phyloP scores from a whole-genome alignment of 108 stramenopile genomes.

The Pseudonitzschia pungens region DNA sequence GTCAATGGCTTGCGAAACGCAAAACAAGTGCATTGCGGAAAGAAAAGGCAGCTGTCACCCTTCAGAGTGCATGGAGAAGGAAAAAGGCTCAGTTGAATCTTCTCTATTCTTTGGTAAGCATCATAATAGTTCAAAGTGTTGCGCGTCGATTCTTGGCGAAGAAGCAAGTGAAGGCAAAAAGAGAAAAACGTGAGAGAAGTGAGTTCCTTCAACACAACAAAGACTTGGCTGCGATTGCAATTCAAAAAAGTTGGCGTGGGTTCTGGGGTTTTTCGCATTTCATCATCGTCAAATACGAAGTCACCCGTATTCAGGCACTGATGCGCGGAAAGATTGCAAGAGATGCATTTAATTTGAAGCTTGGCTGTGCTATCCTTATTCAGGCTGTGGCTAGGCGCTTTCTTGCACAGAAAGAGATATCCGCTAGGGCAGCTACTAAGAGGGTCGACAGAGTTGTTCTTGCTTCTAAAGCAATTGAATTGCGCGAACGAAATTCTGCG shows the following conservation, averaged over 20 bases:
- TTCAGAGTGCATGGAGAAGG: conserved; percentile 53
- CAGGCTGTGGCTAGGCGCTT: conserved; percentile 61
- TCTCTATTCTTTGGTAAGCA: conserved; percentile 57
- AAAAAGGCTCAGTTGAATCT: conserved; percentile 51
- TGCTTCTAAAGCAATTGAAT: conserved; percentile 32
- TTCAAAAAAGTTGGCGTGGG: conserved; percentile 70
- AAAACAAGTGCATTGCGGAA: conserved; percentile 23
- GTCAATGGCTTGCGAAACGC: conserved; percentile 46
- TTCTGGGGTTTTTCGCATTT: conserved; percentile 69
- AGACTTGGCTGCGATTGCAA: conserved; percentile 48
- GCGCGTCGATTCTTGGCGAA: conserved; percentile 53
- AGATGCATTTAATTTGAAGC: conserved; percentile 38
- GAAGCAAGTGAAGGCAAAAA: conserved; percentile 30
- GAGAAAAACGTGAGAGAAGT: conserved; percentile 15
- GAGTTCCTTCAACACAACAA: conserved; percentile 16
- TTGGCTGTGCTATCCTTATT: conserved; percentile 70
- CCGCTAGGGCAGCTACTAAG: conserved; percentile 23
- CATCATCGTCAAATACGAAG: conserved; percentile 60
- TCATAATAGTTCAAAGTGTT: conserved; percentile 72
- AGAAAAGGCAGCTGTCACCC: conserved; percentile 36
- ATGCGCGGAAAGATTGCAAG: conserved; percentile 60
- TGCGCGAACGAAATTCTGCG: conserved; percentile 64
- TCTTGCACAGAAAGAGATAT: conserved; percentile 41
- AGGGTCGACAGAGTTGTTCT: conserved; percentile 24
- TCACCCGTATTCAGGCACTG: conserved; percentile 67